Evolutionary conservation across 2,329 filamentous ascomycete genomes (phyloP), one percentile per base, ranked within the genome.

Genomic region (Colletotrichum nymphaeae): DNA sequence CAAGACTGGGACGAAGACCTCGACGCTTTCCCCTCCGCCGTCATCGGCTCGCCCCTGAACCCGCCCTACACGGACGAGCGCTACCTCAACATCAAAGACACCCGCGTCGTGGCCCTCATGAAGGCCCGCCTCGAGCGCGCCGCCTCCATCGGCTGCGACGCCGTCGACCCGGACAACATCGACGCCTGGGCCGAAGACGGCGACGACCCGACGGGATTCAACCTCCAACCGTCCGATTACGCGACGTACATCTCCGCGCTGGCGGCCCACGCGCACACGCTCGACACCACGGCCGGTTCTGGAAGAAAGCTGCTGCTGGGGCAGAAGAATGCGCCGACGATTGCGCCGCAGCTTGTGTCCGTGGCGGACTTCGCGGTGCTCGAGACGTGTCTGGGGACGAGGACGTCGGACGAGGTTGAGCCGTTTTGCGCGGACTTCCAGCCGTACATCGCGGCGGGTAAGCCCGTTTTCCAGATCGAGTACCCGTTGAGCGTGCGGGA

Each of bases 361-460:
- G 64, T 69, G n/a, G 76, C 81, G 24, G 81, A 82, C 73, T 82
- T 82, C 71, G 80, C 80, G 35, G 76, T 84, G 73, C 75, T 85
- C 76, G 75, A 85, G 74, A 76, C 83, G 76, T 86, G 79, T 70
- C 67, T 75, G 16, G 70, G 67, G 30, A 67, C 68, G 22, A 71
- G 75, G 24, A 62, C 60, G 11, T 63, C 67, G 19, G 74, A 73
- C 75, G 71, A 78, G 35, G 77, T 79, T 52, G 78, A 75, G 62
- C 76, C 74, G 22, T 81, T 81, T 55, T 82, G 80, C 73, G 72
- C 73, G 56, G 76, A 78, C 57, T 82, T 82, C 71, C 78, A 79
- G 74, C 70, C 53, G 9, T 81, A 80, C 57, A 64, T 82, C 32
- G 69, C 76, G 11, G 75, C 75, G n/a, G 78, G 73, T 35, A 81